Evolutionary conservation across 805 yeast species (phyloP), one percentile per base, ranked within the genome.

Genomic region (Tetrapisispora iriomotensis): DNA sequence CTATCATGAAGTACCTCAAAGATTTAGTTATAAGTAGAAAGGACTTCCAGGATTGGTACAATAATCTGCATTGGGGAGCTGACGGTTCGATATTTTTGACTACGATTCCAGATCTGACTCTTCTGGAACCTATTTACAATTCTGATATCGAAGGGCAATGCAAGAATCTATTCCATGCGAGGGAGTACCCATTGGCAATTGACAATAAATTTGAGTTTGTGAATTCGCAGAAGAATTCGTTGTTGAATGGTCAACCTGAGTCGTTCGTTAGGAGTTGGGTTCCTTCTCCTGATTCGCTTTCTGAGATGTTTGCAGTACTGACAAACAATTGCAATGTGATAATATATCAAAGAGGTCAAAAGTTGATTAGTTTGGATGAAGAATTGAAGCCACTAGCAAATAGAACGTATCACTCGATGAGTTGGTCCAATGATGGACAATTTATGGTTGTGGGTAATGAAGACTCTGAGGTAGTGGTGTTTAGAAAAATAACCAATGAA

Each of bases 31-130:
- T 60, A 7, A 29, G 31, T 10, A 48, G 64, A 34, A 54, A 50
- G 39, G 61, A 57, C 28, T 42, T 57, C 8, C 50, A 46, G 28
- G 50, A 50, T 35, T 54, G 57, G 54, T 41, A 49, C 21, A 45
- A 48, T 20, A 54, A 47, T 29, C 20, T 58, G 3, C 29, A 38
- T 7, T 60, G 64, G 64, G 49, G 50, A 2, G 43, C 46, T 6
- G 56, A 58, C 43, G 64, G 64, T 8, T 47, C 51, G 3, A 22
- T 60, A 14, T 57, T 44, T 26, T 36, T 60, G 13, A 50, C 49
- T 5, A 50, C 62, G 1, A 38, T 42, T 3, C 56, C 62, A 4
- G 54, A 54, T 17, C 29, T 58, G 14, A 53, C 57, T 8, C 39
- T 54, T 8, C 55, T 53, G 6, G 48, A 50, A 29, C 61, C 64